Base-by-base conservation (phyloP, 129 eudicot genomes). In the Flaveria trinervia region DNA sequence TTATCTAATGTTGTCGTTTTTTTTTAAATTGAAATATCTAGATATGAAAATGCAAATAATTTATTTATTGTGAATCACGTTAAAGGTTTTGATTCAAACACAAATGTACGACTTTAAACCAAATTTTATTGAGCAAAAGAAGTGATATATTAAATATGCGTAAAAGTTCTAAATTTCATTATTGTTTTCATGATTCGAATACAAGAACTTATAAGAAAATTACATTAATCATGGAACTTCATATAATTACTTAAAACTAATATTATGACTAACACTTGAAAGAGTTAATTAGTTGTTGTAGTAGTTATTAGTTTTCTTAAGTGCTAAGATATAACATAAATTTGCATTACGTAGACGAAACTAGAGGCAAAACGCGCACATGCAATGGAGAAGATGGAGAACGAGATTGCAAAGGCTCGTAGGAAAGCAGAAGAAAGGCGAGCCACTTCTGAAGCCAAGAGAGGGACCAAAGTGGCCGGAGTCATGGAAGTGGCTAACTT, bases 321-420 rank as follows among this genome's bases (percentile, higher is more conserved):
- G 11, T 51, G 16, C 9, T 14, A 1, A 22, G 2, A 22, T 12
- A 16, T 12, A 10, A 60, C 67, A 60, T 25, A 60, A 71, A 49
- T 23, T 71, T 18, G 46, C 44, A 14, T 78, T 3, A 39, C 76
- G 74, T 48, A 93, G 97, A 90, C 97, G 81, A 93, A 91, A 67
- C 77, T 93, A 2, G 98, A 90, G 81, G 98, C 83, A 77, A 93
- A 91, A 80, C 92, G 97, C 76, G 98, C 96, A 84, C 85, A 74
- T 28, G 98, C 98, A 68, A 64, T 87, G 77, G 93, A 90, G 69
- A 93, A 87, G 80, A 93, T 93, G 98, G 90, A 89, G 28, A 93
- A 93, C 17, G 97, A 93, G 17, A 80, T 91, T 73, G 98, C 98
- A 4, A 93, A 93, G 84, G 97, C 97, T 7, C 92, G 79, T 17